Evolutionary conservation across 129 eudicot genomes (phyloP), one percentile per base, ranked within the genome.

Genomic region (Flaveria brownii): DNA sequence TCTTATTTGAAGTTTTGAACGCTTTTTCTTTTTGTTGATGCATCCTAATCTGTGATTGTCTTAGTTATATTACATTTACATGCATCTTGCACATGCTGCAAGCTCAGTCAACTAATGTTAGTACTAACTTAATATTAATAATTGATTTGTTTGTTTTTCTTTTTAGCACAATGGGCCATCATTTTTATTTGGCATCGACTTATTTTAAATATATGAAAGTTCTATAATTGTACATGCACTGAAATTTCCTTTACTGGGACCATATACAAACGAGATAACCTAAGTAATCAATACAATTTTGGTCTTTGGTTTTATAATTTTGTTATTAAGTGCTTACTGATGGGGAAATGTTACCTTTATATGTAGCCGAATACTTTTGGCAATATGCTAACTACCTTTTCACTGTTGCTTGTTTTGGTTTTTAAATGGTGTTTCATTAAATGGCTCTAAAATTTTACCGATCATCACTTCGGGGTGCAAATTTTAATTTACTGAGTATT

Each of bases 121-220:
- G 52, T 36, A 14, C 43, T 54, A 65, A 49, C 46, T 16, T 12
- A 67, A 55, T 52, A 22, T 54, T 15, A 54, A 10, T 71, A 45
- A 36, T 62, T 20, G 66, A 5, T 11, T 42, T 77, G 49, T 54
- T 41, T 50, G 26, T 45, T 71, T 9, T 79, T 26, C 52, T 50
- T 71, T 50, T 36, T 47, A 78, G 77, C 23, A 72, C 46, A 56
- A 78, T 13, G 43, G 51, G 52, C 39, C 16, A 14, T 70, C 20
- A 65, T 72, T 26, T 72, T 54, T 36, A 33, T 10, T 56, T 57
- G 18, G 22, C 43, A 13, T 20, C 16, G 11, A 15, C 71, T 36
- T 70, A 20, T 63, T 26, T 45, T 69, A 28, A 61, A 46, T 70
- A 23, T 20, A 16, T 49, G 46, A 14, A 61, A 78, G 56, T 26